phyloP scores from a whole-genome alignment of 225 moss, liverwort and hornwort species.

The Polytrichum formosum region DNA sequence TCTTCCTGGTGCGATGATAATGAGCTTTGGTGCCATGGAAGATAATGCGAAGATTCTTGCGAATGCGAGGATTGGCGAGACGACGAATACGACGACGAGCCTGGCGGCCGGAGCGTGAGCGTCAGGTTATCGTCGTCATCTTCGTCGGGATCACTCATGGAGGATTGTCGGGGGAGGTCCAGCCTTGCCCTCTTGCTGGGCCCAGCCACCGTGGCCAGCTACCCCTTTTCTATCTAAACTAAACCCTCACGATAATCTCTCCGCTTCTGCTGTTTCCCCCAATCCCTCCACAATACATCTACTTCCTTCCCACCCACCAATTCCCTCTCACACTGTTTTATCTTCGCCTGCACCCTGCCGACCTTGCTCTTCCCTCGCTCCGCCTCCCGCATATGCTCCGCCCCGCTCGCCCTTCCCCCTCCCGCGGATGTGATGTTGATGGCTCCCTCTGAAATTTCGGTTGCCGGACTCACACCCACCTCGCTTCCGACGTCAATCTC shows the following conservation, averaged over 20 bases:
- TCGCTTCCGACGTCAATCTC: no score
- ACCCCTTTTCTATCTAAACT: slow-evolving; percentile 2
- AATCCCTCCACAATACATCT: slow-evolving; percentile 3
- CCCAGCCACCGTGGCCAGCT: slow-evolving; percentile 68
- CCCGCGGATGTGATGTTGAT: no score
- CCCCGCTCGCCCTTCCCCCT: no score
- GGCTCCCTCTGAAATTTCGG: no score
- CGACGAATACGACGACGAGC: slow-evolving; percentile 69
- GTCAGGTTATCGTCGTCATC: slow-evolving; percentile 88
- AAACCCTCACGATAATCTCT: slow-evolving; percentile 1
- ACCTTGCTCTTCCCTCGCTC: no score
- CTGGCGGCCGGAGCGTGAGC: slow-evolving; percentile 78
- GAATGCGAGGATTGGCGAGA: slow-evolving; percentile 22
- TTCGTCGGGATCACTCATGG: slow-evolving; percentile 91
- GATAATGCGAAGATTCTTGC: slow-evolving; percentile 22
- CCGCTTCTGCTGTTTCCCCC: neutral
- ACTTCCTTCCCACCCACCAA: neutral
- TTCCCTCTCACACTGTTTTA: neutral
- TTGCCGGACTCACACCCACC: no score
- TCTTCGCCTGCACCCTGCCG: no score
- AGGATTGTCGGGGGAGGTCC: slow-evolving; percentile 67
- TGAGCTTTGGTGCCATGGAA: slow-evolving; percentile 15
- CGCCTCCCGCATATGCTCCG: no score
- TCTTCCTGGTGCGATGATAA: slow-evolving; percentile 39
- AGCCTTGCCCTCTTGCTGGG: slow-evolving; percentile 73